A percentile compares a stretch with the other conserved stretches of the same genome.
Conservation (phyloP, 345 rosid species). For the Syzygium oleosum region DNA sequence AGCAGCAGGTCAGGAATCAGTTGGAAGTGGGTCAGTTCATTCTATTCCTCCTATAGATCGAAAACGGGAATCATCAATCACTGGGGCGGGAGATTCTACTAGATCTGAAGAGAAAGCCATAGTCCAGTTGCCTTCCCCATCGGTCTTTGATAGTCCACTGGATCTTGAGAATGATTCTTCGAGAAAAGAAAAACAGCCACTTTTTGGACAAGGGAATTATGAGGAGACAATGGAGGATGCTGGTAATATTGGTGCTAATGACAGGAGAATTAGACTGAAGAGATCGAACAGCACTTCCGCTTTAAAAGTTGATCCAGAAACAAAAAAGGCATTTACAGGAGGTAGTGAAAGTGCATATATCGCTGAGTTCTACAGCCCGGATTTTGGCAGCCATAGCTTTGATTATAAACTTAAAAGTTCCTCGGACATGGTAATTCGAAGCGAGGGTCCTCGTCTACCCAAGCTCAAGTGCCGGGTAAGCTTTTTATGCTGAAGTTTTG, state of each 20-base stretch:
- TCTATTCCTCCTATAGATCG: constrained; percentile 8
- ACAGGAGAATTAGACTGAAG: constrained; percentile 54
- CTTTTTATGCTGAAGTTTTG: not conserved
- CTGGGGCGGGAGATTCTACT: constrained; percentile 15
- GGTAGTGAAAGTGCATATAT: constrained; percentile 55
- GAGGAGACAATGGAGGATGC: constrained; percentile 13
- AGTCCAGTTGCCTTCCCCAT: constrained; percentile 20
- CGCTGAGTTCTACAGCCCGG: constrained; percentile 65
- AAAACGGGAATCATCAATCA: constrained; percentile 16
- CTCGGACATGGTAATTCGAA: constrained; percentile 25
- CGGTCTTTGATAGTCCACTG: constrained; percentile 25
- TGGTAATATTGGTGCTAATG: constrained; percentile 24
- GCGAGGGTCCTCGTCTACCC: constrained; percentile 39
- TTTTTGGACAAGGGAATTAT: constrained; percentile 13
- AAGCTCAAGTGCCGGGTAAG: constrained; percentile 86
- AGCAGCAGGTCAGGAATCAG: constrained; percentile 15
- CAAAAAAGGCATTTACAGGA: constrained; percentile 35
- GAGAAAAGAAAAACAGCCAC: constrained; percentile 16
- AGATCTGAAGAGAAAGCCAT: constrained; percentile 32
- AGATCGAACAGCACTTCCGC: constrained; percentile 85
- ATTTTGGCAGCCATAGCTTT: constrained; percentile 29
- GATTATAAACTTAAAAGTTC: constrained; percentile 18
- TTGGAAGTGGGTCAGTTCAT: constrained; percentile 14
- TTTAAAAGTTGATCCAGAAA: constrained; percentile 38
- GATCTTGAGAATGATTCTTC: constrained; percentile 15